Evolutionary conservation across 2,329 filamentous ascomycete genomes (phyloP), one percentile per base, ranked within the genome.

Genomic region (Xylariaceae sp.): DNA sequence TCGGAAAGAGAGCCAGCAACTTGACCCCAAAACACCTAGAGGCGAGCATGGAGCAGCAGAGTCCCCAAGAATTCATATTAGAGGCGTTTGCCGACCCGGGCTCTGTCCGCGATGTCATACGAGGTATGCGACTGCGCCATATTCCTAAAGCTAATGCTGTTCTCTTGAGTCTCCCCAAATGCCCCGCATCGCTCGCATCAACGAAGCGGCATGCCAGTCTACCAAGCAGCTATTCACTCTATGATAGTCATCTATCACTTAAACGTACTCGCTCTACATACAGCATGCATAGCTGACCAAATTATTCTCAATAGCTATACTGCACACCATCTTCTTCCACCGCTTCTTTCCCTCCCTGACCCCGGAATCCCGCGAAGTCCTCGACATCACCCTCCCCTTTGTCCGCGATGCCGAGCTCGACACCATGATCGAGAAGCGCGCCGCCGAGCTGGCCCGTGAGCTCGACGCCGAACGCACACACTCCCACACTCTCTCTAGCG

Each of bases 261-360:
- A 10, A 48, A 28, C 4, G 7, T 42, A 42, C 51, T 54, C 57
- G 55, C 56, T 48, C 55, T 40, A 54, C 56, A 40, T 48, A 39
- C 44, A n/a, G 13, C 38, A 14, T n/a, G 5, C 12, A 31, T 31
- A n/a, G 13, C 2, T 9, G 10, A 43, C 42, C 48, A 48, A n/a
- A 53, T 42, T n/a, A 5, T 12, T 10, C 1, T 16, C 19, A 4
- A 36, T 64, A 96, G 93, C 89, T 58, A 89, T 97, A 69, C 82
- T 97, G 45, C 92, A 97, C 71, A 95, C 92, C 46, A 97, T 97
- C 71, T 99, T 97, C 83, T 97, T 97, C 81, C 92, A 97, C 76
- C 88, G 94, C 66, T 96, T 93, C 82, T 97, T 97, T 78, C 90
- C 90, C 51, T 86, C 90, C 53, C 82, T 97, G 62, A 78, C 83